Conservation (phyloP, 306 rosid species). For the Sechiopsis laciniata region DNA sequence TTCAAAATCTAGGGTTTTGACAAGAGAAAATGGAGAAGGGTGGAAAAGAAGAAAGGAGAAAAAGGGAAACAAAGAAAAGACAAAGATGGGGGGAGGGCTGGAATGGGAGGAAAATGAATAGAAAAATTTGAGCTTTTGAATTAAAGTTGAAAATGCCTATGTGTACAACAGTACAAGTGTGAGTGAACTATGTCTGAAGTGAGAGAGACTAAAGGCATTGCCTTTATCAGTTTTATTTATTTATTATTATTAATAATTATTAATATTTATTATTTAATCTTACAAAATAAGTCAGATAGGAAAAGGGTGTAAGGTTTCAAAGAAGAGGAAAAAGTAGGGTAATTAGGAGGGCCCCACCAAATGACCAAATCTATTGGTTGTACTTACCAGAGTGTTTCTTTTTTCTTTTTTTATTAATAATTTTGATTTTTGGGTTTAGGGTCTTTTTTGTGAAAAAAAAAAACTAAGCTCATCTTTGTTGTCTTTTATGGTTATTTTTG, state of each 20-base stretch:
- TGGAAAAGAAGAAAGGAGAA: slow-evolving; percentile 33
- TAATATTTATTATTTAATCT: background rate
- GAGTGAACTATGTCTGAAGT: slow-evolving; percentile 27
- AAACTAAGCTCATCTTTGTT: background rate
- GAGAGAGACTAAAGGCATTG: slow-evolving; percentile 22
- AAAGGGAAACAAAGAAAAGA: slow-evolving; percentile 16
- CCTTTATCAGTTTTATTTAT: slow-evolving; percentile 1
- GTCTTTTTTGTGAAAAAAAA: background rate
- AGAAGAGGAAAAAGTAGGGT: slow-evolving; percentile 18
- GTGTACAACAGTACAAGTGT: slow-evolving; percentile 24
- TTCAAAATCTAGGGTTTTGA: slow-evolving; percentile 74
- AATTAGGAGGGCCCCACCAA: slow-evolving; percentile 34
- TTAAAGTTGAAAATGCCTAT: slow-evolving; percentile 21
- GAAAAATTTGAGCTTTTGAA: slow-evolving; percentile 38
- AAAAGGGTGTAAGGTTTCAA: slow-evolving; percentile 22
- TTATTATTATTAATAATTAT: background rate
- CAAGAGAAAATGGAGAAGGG: slow-evolving; percentile 43
- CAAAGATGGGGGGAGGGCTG: slow-evolving; percentile 24
- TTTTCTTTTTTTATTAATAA: background rate
- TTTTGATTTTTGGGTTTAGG: background rate
- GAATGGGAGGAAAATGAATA: slow-evolving; percentile 28
- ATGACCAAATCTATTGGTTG: slow-evolving; percentile 30
- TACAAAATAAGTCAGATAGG: background rate
- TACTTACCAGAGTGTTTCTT: slow-evolving; percentile 26
- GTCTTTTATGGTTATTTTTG: background rate